Percentiles rank a stretch among this genome's conserved stretches.
phyloP scores from a whole-genome alignment of 2,329 filamentous ascomycete genomes.

The Cladosporium austrohemisphaericum region DNA sequence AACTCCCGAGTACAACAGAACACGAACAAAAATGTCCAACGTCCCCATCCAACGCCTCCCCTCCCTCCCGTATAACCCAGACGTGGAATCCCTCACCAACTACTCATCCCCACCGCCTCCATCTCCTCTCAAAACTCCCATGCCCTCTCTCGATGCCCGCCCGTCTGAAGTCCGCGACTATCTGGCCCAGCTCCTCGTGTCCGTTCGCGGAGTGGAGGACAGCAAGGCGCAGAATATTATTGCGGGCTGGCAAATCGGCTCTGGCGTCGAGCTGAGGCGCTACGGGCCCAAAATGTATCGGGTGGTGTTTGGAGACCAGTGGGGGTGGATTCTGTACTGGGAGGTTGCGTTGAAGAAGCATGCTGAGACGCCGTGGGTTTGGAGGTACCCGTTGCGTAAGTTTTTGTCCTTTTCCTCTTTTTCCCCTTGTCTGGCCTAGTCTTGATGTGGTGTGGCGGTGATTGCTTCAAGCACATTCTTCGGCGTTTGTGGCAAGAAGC shows the following conservation, averaged over 20 bases:
- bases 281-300: slow-evolving; percentile 18
- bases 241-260: slow-evolving; percentile 19
- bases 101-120: neutral
- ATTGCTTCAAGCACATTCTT: too few species aligned
- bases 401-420: too few species aligned
- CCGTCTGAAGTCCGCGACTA: slow-evolving; percentile 20
- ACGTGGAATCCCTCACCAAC: neutral
- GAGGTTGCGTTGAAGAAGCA: too few species aligned
- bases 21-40: too few species aligned
- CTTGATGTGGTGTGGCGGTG: too few species aligned
- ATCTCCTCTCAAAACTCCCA: neutral
- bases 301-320: slow-evolving; percentile 19
- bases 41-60: too few species aligned
- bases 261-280: slow-evolving; percentile 17
- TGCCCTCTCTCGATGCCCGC: slow-evolving; percentile 4
- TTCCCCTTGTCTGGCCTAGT: too few species aligned
- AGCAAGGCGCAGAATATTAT: slow-evolving; percentile 16
- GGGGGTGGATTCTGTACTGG: slow-evolving; percentile 21
- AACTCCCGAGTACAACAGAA: too few species aligned
- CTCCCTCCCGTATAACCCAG: too few species aligned
- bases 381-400: too few species aligned
- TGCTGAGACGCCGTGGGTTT: too few species aligned
- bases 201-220: slow-evolving; percentile 4
- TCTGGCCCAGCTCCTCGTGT: slow-evolving; percentile 10
- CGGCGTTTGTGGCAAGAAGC: too few species aligned